phyloP scores from a whole-genome alignment of 2,329 filamentous ascomycete genomes.

The Phyllosticta citribraziliensis region DNA sequence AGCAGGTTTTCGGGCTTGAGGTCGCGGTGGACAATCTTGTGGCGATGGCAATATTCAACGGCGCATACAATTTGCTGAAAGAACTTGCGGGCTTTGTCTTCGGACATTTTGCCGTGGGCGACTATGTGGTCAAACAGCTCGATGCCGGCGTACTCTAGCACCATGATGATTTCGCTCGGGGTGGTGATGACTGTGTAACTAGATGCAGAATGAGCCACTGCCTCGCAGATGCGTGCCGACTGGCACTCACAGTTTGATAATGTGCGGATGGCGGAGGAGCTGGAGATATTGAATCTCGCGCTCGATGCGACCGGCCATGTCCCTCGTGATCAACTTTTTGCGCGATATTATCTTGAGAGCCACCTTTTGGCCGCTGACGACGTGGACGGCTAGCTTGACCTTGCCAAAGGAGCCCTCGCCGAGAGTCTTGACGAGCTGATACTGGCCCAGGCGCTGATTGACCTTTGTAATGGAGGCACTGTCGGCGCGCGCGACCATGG shows the following conservation, averaged over 20 bases:
- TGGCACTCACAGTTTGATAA: constrained; percentile 80
- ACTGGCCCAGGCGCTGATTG: constrained; percentile 82
- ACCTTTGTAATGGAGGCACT: constrained; percentile 38
- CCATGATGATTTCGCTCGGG: constrained; percentile 93
- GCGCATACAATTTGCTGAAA: constrained; percentile 99
- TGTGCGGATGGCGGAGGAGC: constrained; percentile 89
- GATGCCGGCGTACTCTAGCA: constrained; percentile 91
- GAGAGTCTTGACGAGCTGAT: constrained; percentile 80
- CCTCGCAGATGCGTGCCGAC: neutral
- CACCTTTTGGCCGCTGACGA: constrained; percentile 87
- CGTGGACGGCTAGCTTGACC: constrained; percentile 91
- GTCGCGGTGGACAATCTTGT: constrained; percentile 98
- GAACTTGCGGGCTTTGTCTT: constrained; percentile 88
- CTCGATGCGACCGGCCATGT: constrained; percentile 97
- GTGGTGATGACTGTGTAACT: constrained; percentile 97
- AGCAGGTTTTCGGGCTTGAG: constrained; percentile 95
- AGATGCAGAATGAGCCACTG: constrained; percentile 2
- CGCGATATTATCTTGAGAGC: constrained; percentile 96
- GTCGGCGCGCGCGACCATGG: neutral
- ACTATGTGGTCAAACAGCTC: constrained; percentile 99
- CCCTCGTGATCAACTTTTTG: constrained; percentile 89
- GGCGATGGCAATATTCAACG: constrained; percentile 95
- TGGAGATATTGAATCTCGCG: constrained; percentile 97
- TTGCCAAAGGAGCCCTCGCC: constrained; percentile 98
- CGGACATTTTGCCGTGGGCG: constrained; percentile 81